A percentile compares a stretch with the other conserved stretches of the same genome.
Conservation (phyloP, 2,329 filamentous ascomycete genomes). For the Penicillium sclerotiorum region DNA sequence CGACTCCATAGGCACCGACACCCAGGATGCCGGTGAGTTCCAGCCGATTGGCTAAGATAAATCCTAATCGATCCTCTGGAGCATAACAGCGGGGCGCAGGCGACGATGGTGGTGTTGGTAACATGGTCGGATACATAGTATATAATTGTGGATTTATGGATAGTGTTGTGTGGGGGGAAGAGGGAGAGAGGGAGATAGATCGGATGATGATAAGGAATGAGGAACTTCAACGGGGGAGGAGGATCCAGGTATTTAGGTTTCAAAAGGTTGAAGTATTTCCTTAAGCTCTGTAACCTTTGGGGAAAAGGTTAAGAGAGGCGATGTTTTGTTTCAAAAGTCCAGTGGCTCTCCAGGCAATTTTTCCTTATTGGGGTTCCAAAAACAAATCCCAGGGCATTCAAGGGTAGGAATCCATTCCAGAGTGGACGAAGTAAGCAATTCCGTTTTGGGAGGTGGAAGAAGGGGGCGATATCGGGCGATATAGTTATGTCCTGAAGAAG, state of each 20-base stretch:
- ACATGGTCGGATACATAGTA: slow-evolving; percentile 48
- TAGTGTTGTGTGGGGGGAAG: slow-evolving; percentile 13
- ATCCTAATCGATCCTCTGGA: slow-evolving; percentile 85
- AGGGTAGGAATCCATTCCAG: slow-evolving; percentile 19
- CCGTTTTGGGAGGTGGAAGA: too few relatives aligned
- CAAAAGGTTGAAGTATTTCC: neutral
- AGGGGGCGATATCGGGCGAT: slow-evolving; percentile 53
- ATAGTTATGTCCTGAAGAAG: slow-evolving; percentile 3
- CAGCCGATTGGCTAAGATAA: slow-evolving; percentile 77
- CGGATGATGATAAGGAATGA: slow-evolving; percentile 13
- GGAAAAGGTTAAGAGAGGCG: neutral
- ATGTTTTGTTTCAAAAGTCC: neutral
- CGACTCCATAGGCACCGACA: slow-evolving; percentile 93
- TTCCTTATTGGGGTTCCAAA: neutral
- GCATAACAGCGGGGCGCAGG: slow-evolving; percentile 56
- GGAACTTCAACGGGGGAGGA: too few relatives aligned
- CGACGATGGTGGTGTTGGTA: slow-evolving; percentile 51
- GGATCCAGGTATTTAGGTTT: slow-evolving; percentile 9
- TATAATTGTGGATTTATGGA: too few relatives aligned
- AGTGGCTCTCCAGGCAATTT: slow-evolving; percentile 3
- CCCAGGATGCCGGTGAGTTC: slow-evolving; percentile 84
- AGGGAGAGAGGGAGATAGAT: slow-evolving; percentile 18
- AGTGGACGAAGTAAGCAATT: slow-evolving; percentile 2
- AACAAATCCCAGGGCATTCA: slow-evolving; percentile 12
- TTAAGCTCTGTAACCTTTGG: slow-evolving; percentile 5